These are phyloP conservation scores for Haberlea rhodopensis DNA, from an alignment of 257 asterid species.

Conservation along the genomic window DNA sequence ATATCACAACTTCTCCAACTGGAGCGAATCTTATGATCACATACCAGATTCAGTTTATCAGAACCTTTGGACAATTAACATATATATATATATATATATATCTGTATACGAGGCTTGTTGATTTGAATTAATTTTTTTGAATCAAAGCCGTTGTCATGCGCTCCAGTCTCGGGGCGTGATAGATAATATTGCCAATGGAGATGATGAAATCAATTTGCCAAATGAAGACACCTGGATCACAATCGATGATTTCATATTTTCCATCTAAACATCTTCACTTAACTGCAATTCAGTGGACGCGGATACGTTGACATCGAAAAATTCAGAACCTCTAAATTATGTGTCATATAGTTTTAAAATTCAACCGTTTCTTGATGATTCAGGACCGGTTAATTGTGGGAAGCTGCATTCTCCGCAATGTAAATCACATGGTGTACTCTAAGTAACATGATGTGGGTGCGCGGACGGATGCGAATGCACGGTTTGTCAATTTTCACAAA, in stretches of 20 bases:
- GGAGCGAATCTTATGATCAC: constrained; percentile 31
- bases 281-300: constrained; percentile 9
- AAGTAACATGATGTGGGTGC: too few species aligned
- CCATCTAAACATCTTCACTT: constrained; percentile 17
- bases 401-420: constrained; percentile 24
- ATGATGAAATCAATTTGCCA: constrained; percentile 36
- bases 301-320: constrained; percentile 22
- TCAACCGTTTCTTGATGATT: constrained; percentile 13
- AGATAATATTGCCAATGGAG: too few species aligned
- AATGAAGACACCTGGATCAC: constrained; percentile 41
- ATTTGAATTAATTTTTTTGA: too few species aligned
- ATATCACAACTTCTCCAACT: constrained; percentile 39
- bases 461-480: too few species aligned
- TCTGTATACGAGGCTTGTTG: too few species aligned
- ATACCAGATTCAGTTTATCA: constrained; percentile 30
- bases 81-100: too few species aligned
- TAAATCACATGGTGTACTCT: constrained; percentile 9
- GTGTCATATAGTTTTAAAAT: neutral
- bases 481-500: too few species aligned
- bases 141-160: too few species aligned
- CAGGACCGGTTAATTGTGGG: constrained; percentile 16
- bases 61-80: neutral
- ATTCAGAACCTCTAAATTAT: constrained; percentile 11
- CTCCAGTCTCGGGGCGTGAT: neutral
- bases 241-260: constrained; percentile 26